Evolutionary conservation across 139 green algal species (phyloP).

Genomic region (Microglena sp.): DNA sequence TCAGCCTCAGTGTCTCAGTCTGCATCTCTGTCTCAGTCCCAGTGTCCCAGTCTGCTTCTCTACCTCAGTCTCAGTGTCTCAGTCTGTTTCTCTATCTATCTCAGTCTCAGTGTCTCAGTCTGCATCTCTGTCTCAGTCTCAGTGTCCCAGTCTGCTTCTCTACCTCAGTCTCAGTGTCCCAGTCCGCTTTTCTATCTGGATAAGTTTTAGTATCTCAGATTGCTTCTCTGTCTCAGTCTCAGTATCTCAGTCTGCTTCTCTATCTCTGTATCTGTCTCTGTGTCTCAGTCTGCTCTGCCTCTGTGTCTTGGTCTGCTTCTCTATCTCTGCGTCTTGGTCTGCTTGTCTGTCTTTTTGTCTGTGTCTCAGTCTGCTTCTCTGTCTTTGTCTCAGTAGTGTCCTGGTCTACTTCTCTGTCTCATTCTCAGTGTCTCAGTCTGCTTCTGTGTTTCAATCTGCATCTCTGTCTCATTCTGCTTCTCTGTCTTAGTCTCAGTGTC

Average conservation of each 20-base stretch:
- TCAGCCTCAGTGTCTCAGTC: too few species aligned
- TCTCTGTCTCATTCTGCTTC: background rate
- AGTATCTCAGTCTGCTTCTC: background rate
- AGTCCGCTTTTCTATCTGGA: background rate
- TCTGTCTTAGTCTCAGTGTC: constrained; percentile 4
- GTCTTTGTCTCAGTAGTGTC: constrained; percentile 6
- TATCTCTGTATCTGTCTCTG: background rate
- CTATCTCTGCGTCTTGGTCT: background rate
- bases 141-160: too few species aligned
- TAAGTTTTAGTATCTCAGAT: background rate
- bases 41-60: too few species aligned
- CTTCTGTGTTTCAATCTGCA: background rate
- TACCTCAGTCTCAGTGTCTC: too few species aligned
- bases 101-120: too few species aligned
- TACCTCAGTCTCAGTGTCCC: background rate
- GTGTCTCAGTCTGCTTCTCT: too few species aligned
- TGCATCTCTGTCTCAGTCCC: too few species aligned
- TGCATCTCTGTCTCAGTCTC: too few species aligned
- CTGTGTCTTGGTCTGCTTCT: background rate
- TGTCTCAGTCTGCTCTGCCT: background rate
- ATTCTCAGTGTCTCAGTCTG: background rate
- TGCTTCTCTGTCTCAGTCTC: background rate
- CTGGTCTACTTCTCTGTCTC: background rate
- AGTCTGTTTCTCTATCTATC: too few species aligned
- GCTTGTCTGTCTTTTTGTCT: background rate